Conservation (phyloP, 148 eudicot genomes). For the Suaeda aralocaspica region DNA sequence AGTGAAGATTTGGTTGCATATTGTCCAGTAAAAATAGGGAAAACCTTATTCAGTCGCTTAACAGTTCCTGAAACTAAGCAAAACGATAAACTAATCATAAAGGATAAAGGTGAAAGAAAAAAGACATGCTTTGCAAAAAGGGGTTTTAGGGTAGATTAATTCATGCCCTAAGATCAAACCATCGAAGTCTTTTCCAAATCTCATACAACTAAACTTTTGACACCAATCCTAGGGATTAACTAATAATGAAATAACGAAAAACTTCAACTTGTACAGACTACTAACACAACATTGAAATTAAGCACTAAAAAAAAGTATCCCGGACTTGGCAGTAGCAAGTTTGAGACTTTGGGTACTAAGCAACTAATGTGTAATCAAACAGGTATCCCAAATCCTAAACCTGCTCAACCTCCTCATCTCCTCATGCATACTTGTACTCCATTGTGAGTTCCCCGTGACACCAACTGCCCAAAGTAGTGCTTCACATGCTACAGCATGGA, state of each 20-base stretch:
- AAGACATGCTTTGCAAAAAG: not conserved
- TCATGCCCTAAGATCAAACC: slow-evolving; percentile 1
- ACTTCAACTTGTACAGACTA: not conserved
- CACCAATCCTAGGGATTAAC: not conserved
- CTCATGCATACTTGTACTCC: not conserved
- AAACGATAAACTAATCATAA: not conserved
- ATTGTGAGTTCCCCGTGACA: not conserved
- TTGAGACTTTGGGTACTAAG: too few relatives aligned
- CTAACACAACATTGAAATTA: not conserved
- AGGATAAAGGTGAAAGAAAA: not conserved
- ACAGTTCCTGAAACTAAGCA: slow-evolving; percentile 27
- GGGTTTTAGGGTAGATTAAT: not conserved
- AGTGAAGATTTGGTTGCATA: slow-evolving; percentile 25
- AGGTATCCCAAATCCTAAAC: too few relatives aligned
- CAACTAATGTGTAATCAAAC: too few relatives aligned
- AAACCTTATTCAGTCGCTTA: slow-evolving; percentile 28
- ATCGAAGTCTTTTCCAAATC: not conserved
- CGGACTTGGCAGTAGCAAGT: too few relatives aligned
- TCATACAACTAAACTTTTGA: not conserved
- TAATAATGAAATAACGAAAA: not conserved
- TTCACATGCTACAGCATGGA: not conserved
- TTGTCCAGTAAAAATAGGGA: slow-evolving; percentile 25
- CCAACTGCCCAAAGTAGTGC: not conserved
- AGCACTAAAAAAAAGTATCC: not conserved
- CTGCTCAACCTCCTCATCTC: not conserved